Percentiles rank a stretch among this genome's conserved stretches.
Evolutionary conservation across 805 yeast species (phyloP).

Genomic region (Metschnikowia gelsemii): DNA sequence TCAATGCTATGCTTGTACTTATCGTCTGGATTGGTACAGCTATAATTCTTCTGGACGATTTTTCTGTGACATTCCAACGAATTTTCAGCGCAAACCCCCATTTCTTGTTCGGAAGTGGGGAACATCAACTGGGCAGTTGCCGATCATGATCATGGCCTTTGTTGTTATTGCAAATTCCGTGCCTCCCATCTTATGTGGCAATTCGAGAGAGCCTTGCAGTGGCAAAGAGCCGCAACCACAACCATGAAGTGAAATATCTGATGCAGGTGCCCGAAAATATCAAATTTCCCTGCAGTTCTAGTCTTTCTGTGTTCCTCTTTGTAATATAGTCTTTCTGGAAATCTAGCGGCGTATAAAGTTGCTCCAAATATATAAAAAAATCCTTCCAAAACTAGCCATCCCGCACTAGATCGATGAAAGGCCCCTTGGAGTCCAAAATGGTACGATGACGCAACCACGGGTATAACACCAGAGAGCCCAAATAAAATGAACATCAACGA

Average conservation of each 20-base stretch:
- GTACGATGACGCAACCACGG: constrained; percentile 55
- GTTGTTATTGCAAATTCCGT: not conserved
- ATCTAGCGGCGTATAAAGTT: constrained; percentile 66
- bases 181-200: constrained; percentile 30
- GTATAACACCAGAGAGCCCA: constrained; percentile 76
- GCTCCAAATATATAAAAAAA: constrained; percentile 78
- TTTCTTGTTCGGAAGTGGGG: no score
- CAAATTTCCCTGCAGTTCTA: constrained; percentile 43
- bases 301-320: constrained; percentile 21
- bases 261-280: constrained; percentile 76
- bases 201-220: constrained; percentile 54
- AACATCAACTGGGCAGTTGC: no score
- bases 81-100: no score
- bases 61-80: no score
- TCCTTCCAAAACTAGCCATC: constrained; percentile 70
- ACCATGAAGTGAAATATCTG: constrained; percentile 81
- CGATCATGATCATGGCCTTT: no score
- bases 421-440: constrained; percentile 52
- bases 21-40: no score
- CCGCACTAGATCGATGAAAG: constrained; percentile 50
- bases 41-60: no score
- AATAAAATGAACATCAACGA: constrained; percentile 77
- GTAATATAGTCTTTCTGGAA: constrained; percentile 65
- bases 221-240: constrained; percentile 73
- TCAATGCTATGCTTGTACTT: no score